phyloP scores from a whole-genome alignment of 257 asterid species.

The Ligustrum vulgare region DNA sequence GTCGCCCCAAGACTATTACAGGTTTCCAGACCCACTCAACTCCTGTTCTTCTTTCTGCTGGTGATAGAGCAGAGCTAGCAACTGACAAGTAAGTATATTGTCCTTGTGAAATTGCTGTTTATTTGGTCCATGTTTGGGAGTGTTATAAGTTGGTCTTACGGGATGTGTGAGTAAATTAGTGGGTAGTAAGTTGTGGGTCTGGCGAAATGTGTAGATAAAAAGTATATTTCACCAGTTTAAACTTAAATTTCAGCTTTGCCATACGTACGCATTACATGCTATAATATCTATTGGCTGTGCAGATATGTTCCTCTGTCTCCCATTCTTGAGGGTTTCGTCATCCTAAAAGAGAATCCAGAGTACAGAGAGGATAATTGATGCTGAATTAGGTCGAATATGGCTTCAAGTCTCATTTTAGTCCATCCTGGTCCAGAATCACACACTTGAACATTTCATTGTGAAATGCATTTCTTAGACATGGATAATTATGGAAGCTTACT shows the following conservation, averaged over 20 bases:
- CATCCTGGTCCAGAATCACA: not conserved
- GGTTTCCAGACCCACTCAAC: slow-evolving; percentile 96
- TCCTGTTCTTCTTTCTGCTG: slow-evolving; percentile 91
- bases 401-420: not conserved
- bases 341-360: slow-evolving; percentile 84
- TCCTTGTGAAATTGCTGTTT: too few species aligned
- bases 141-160: too few species aligned
- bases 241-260: not conserved
- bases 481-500: not conserved
- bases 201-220: too few species aligned
- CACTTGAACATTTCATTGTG: not conserved
- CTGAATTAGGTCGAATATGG: slow-evolving; percentile 7
- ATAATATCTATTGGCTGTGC: slow-evolving; percentile 17
- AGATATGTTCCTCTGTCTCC: slow-evolving; percentile 90
- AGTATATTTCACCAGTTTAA: too few species aligned
- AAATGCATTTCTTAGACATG: not conserved
- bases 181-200: too few species aligned
- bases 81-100: slow-evolving; percentile 67
- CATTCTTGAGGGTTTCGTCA: slow-evolving; percentile 91
- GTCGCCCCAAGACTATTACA: slow-evolving; percentile 94
- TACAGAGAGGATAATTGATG: slow-evolving; percentile 65
- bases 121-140: too few species aligned
- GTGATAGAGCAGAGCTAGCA: slow-evolving; percentile 97
- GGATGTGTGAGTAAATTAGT: too few species aligned
- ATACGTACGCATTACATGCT: not conserved